Evolutionary conservation across 176 grass and related monocot genomes (phyloP), one percentile per base, ranked within the genome.

Genomic region (Oryza australiensis): DNA sequence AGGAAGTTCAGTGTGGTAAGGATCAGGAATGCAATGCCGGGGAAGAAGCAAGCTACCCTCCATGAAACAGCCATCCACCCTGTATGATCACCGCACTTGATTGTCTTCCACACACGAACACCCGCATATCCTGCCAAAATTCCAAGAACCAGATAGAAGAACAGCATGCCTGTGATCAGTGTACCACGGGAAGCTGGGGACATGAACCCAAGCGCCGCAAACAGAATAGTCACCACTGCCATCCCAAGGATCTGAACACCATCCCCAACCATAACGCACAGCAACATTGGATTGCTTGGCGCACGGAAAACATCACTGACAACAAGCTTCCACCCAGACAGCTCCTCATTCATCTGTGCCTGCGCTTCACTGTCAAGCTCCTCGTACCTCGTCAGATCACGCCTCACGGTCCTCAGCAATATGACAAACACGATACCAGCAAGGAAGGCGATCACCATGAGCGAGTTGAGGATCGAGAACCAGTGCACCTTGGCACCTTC

Each of bases 391-490:
- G 89, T 94, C 34, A 94, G 77, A 76, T 94, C 92, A 9, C 92
- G 87, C 66, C 92, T 83, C 9, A 94, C 92, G 0, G 92, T 94
- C 77, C 92, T 91, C 77, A 94, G 5, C 27, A 94, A 64, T 20
- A 94, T 94, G 72, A 94, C 89, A 22, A 94, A 88, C 10, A 94
- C 92, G 70, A 94, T 94, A 23, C 89, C 92, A 12, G 89, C 92
- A 8, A 94, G 88, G 86, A 94, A 94, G 0, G 92, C 89, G 22
- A 94, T 94, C 51, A 94, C 92, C 92, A 94, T 94, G 2, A 94
- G 86, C n/a, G 92, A 94, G 82, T 94, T 94, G 45, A 94, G 88
- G 68, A 94, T 94, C 24, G 92, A 94, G 89, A 94, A 94, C 92
- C 92, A 94, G 80, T 94, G 92, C 79, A 94, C 92, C 92, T 94